phyloP scores from a whole-genome alignment of 371 early-diverging fungal species.

The Haplosporangium sp. region DNA sequence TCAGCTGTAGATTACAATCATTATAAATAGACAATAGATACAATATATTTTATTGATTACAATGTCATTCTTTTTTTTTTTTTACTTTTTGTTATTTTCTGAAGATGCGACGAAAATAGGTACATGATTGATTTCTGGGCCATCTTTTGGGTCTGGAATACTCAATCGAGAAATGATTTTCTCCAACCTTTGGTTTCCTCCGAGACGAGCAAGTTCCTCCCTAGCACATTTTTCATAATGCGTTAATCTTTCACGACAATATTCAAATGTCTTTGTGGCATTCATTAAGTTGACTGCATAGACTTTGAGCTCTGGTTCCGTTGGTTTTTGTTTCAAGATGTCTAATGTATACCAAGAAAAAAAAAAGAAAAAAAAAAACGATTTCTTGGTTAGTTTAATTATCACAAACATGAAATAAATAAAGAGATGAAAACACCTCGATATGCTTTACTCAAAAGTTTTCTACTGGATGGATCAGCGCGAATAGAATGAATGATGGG shows the following conservation, averaged over 20 bases:
- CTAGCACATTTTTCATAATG: conserved; percentile 72
- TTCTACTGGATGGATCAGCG: conserved; percentile 68
- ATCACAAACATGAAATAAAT: background rate
- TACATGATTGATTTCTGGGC: no score
- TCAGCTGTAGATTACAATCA: background rate
- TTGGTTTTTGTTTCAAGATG: conserved; percentile 89
- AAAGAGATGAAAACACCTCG: background rate
- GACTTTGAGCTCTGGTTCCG: conserved; percentile 83
- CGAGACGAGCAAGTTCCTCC: conserved; percentile 71
- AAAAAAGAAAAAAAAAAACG: no score
- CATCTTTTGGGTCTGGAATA: conserved; percentile 25
- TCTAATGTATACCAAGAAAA: conserved; percentile 49
- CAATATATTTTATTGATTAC: background rate
- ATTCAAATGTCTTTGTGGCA: conserved; percentile 82
- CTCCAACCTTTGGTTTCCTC: conserved; percentile 80
- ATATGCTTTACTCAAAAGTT: conserved; percentile 67
- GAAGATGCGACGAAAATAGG: no score
- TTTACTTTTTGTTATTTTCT: no score
- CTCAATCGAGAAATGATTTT: conserved; percentile 64
- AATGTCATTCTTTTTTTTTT: no score
- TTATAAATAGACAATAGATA: background rate
- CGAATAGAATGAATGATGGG: conserved; percentile 92
- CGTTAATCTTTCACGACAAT: conserved; percentile 71
- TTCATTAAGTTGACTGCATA: conserved; percentile 88
- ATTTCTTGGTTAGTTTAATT: no score